A percentile compares a stretch with the other conserved stretches of the same genome.
These are phyloP conservation scores for Talaromyces piceae DNA, from an alignment of 2,329 filamentous ascomycete species.

Conservation along the genomic window DNA sequence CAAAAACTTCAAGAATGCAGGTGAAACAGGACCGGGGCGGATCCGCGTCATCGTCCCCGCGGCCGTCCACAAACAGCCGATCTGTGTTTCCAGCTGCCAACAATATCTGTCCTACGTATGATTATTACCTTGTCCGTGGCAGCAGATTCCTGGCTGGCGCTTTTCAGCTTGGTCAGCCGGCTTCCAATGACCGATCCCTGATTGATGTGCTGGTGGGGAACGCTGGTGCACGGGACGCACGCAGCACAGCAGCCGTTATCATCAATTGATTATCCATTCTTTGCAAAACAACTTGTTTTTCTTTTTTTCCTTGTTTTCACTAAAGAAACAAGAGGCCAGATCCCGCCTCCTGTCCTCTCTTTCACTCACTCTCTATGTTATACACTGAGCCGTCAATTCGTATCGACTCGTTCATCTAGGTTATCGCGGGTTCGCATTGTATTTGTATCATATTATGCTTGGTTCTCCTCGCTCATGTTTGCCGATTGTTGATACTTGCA, in stretches of 20 bases:
- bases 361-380: background rate
- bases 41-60: background rate
- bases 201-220: background rate
- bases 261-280: background rate
- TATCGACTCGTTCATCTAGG: background rate
- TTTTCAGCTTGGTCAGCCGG: background rate
- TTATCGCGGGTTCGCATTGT: background rate
- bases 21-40: background rate
- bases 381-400: background rate
- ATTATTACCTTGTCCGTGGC: background rate
- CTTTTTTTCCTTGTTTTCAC: too few species aligned
- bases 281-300: background rate
- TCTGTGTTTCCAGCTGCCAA: background rate
- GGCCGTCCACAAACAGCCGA: background rate
- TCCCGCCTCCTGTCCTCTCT: background rate
- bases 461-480: background rate
- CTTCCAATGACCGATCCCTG: background rate
- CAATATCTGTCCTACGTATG: background rate
- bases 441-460: background rate
- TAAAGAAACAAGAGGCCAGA: background rate
- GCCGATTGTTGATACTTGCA: background rate
- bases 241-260: background rate
- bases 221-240: background rate
- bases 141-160: background rate
- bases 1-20: background rate